A percentile compares a stretch with the other conserved stretches of the same genome.
These are phyloP conservation scores for Mariannaea sp. DNA, from an alignment of 2,329 filamentous ascomycete genomes.

Conservation along the genomic window DNA sequence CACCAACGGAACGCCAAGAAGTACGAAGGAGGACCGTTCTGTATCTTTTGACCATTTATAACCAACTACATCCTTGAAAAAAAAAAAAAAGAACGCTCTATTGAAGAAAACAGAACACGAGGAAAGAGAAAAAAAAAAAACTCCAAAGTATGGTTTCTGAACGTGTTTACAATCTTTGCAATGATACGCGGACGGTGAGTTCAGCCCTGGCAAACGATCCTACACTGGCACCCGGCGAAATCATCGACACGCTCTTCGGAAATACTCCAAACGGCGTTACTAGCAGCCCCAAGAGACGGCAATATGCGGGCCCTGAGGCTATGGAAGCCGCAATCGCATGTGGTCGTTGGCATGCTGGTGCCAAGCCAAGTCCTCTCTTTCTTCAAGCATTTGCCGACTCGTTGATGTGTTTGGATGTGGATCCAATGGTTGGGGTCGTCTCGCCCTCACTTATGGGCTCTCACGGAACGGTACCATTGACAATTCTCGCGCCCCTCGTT, in stretches of 20 bases:
- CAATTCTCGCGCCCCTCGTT: conserved; percentile 60
- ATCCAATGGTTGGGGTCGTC: conserved; percentile 56
- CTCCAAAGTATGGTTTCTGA: conserved; percentile 39
- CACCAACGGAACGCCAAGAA: too few species aligned
- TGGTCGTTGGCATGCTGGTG: conserved; percentile 66
- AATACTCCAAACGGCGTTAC: conserved; percentile 23
- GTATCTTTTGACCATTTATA: not conserved
- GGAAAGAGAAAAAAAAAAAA: too few species aligned
- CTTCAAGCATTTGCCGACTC: conserved; percentile 70
- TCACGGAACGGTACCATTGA: conserved; percentile 67
- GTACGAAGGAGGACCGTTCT: too few species aligned
- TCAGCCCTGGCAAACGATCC: conserved; percentile 60
- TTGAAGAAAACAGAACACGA: too few species aligned
- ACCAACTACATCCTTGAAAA: too few species aligned
- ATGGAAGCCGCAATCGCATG: conserved; percentile 61
- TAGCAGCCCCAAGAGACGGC: conserved; percentile 11
- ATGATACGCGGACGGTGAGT: conserved; percentile 58
- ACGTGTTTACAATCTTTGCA: conserved; percentile 56
- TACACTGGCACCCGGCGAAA: conserved; percentile 54
- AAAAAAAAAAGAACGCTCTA: too few species aligned
- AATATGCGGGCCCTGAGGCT: conserved; percentile 41
- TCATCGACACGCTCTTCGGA: conserved; percentile 61
- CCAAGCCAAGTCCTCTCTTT: conserved; percentile 69
- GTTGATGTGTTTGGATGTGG: conserved; percentile 57
- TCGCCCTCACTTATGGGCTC: conserved; percentile 58